Conservation (phyloP, 306 rosid genomes). For the Quercus gilva region DNA sequence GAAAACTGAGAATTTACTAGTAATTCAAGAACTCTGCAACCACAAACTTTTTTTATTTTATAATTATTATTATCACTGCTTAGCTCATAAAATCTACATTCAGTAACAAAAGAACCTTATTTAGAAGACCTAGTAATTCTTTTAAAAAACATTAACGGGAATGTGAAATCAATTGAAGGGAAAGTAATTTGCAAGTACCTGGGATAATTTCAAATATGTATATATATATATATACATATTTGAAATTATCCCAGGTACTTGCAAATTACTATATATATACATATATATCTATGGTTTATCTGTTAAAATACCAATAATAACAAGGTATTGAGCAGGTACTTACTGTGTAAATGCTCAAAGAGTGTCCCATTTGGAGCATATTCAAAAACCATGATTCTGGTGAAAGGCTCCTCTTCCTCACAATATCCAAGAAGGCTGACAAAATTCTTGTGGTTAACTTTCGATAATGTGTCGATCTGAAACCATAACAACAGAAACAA, state of each 20-base stretch:
- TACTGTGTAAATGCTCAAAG: slow-evolving; percentile 91
- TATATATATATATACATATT: background rate
- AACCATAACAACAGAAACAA: slow-evolving; percentile 20
- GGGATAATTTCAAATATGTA: background rate
- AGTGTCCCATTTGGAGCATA: slow-evolving; percentile 94
- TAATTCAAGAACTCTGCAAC: background rate
- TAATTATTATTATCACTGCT: background rate
- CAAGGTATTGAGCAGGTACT: slow-evolving; percentile 27
- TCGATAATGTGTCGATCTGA: slow-evolving; percentile 76
- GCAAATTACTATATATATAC: too few relatives aligned
- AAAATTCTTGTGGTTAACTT: slow-evolving; percentile 93
- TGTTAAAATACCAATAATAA: slow-evolving; percentile 5
- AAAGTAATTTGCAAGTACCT: background rate
- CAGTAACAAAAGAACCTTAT: background rate
- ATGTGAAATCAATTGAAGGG: slow-evolving; percentile 1
- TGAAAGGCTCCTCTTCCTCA: slow-evolving; percentile 85
- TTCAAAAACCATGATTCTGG: slow-evolving; percentile 93
- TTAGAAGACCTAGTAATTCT: background rate
- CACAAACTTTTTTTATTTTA: background rate
- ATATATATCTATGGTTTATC: background rate
- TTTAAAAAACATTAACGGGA: background rate
- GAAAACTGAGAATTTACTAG: too few relatives aligned
- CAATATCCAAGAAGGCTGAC: slow-evolving; percentile 87
- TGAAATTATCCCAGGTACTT: too few relatives aligned
- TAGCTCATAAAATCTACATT: background rate